Percentiles rank a stretch among this genome's conserved stretches.
phyloP scores from a whole-genome alignment of 345 rosid species.

The Turritis glabra region DNA sequence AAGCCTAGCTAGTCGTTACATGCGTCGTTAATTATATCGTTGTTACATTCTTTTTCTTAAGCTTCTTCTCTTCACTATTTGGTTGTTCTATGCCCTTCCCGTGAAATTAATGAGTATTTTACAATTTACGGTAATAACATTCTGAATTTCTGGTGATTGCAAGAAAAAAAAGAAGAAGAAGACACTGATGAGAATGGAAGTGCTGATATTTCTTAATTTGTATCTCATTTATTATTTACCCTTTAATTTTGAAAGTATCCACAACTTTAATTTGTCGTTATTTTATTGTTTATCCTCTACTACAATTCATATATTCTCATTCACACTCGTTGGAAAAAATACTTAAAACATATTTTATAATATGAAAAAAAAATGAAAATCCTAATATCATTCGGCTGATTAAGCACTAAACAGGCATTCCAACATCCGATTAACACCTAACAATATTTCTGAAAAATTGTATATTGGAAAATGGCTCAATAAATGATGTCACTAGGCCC shows the following conservation, averaged over 20 bases:
- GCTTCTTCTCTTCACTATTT: not conserved
- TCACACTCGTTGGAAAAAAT: not conserved
- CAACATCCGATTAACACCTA: no score
- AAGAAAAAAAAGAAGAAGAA: not conserved
- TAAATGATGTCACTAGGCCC: not conserved
- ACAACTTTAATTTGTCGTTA: no score
- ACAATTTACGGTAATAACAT: not conserved
- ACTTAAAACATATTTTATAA: no score
- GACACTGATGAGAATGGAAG: not conserved
- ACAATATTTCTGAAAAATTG: no score
- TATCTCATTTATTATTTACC: not conserved
- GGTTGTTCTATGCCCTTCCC: not conserved
- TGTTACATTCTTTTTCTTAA: not conserved
- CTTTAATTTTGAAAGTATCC: not conserved
- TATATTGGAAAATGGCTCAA: not conserved
- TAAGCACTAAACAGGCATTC: no score
- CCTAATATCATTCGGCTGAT: not conserved
- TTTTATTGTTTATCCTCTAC: not conserved
- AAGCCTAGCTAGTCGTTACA: conserved; percentile 4
- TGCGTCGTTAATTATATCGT: not conserved
- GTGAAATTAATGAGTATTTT: not conserved
- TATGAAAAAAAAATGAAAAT: not conserved
- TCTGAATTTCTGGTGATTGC: no score
- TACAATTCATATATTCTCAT: not conserved
- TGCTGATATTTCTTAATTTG: not conserved